A percentile compares a stretch with the other conserved stretches of the same genome.
Conservation (phyloP, 805 yeast species). For the Saccharomyces eubayanus region DNA sequence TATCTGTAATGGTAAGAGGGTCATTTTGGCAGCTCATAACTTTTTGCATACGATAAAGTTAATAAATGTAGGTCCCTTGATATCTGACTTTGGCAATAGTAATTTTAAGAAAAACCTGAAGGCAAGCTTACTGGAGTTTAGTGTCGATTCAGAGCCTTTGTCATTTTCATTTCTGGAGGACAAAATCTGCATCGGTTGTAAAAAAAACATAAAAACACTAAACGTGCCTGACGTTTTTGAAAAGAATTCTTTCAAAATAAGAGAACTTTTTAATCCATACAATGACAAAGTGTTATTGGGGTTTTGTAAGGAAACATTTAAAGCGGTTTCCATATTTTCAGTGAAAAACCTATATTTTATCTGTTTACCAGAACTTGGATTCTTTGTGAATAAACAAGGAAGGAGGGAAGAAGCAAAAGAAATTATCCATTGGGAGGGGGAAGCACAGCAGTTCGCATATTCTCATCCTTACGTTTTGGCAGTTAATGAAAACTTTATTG, state of each 20-base stretch:
- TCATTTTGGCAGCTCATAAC: conserved; percentile 81
- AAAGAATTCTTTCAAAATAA: conserved; percentile 73
- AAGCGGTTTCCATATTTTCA: conserved; percentile 89
- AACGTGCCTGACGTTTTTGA: conserved; percentile 42
- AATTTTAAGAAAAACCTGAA: conserved; percentile 64
- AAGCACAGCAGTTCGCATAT: conserved; percentile 86
- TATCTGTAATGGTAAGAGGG: conserved; percentile 77
- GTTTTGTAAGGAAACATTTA: conserved; percentile 60
- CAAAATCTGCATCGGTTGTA: conserved; percentile 87
- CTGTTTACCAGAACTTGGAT: conserved; percentile 87
- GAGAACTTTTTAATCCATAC: conserved; percentile 74
- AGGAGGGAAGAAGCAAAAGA: conserved; percentile 93
- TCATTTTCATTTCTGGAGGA: conserved; percentile 84
- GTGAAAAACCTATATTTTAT: conserved; percentile 80
- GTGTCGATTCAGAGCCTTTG: conserved; percentile 81
- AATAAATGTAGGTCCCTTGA: conserved; percentile 71
- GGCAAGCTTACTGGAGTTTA: conserved; percentile 62
- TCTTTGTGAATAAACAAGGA: conserved; percentile 88
- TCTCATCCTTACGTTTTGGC: conserved; percentile 91
- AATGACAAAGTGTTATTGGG: conserved; percentile 91
- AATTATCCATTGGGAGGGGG: conserved; percentile 95
- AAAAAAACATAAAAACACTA: conserved; percentile 92
- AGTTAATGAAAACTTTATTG: conserved; percentile 84
- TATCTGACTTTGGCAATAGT: conserved; percentile 27
- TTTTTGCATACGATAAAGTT: conserved; percentile 72